These are phyloP conservation scores for Haplographium delicatum DNA, from an alignment of 495 filamentous ascomycete genomes.

Conservation along the genomic window DNA sequence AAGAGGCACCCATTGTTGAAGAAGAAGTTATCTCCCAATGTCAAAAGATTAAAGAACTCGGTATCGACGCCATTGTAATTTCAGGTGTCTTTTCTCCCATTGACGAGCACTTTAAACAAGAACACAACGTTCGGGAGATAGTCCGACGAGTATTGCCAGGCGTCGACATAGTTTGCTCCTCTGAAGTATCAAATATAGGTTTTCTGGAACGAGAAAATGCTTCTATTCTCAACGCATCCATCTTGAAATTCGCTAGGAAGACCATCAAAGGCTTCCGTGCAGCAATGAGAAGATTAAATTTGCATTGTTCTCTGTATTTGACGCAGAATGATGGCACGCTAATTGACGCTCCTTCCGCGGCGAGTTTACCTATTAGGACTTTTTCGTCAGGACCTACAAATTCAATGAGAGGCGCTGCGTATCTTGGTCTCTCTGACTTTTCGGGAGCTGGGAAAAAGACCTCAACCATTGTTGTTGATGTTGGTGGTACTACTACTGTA, in stretches of 20 bases:
- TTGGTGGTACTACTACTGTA: conserved; percentile 47
- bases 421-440: conserved; percentile 27
- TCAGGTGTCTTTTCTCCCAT: conserved; percentile 55
- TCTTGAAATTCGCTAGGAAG: conserved; percentile 42
- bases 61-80: conserved; percentile 47
- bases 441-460: conserved; percentile 28
- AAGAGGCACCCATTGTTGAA: conserved; percentile 43
- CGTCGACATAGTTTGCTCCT: conserved; percentile 44
- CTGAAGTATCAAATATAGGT: conserved; percentile 43
- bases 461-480: conserved; percentile 42
- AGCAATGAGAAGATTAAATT: conserved; percentile 38
- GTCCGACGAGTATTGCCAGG: conserved; percentile 38
- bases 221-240: conserved; percentile 49
- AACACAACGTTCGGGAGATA: conserved; percentile 41
- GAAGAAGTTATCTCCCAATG: conserved; percentile 35
- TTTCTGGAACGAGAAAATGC: conserved; percentile 55
- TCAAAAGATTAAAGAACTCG: conserved; percentile 34
- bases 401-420: conserved; percentile 52
- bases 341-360: conserved; percentile 40
- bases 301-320: conserved; percentile 48
- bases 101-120: conserved; percentile 43
- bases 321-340: conserved; percentile 55
- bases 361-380: conserved; percentile 46
- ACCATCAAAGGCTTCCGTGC: conserved; percentile 44
- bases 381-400: conserved; percentile 53